A percentile compares a stretch with the other conserved stretches of the same genome.
Evolutionary conservation across 306 rosid genomes (phyloP).

Genomic region (Prunus salicina): DNA sequence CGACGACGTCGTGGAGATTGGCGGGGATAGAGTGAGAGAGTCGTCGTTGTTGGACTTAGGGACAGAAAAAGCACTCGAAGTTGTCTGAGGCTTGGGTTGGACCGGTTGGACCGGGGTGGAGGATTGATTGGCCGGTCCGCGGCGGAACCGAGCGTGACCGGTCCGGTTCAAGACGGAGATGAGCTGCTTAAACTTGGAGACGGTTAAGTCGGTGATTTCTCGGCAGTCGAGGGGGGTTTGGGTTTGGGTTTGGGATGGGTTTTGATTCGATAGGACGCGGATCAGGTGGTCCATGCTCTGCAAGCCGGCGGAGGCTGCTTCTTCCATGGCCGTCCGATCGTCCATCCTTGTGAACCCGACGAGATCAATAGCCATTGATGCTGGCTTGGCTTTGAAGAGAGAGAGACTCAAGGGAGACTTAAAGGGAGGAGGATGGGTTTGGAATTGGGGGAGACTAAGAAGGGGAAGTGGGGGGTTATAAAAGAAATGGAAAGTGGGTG

Average conservation of each 20-base stretch:
- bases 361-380: conserved; percentile 53
- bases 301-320: conserved; percentile 64
- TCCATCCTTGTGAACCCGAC: conserved; percentile 30
- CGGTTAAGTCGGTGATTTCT: conserved; percentile 68
- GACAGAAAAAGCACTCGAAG: neutral
- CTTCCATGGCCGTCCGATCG: conserved; percentile 54
- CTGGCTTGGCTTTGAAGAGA: neutral
- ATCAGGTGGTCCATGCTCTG: conserved; percentile 74
- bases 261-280: conserved; percentile 40
- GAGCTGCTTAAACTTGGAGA: conserved; percentile 60
- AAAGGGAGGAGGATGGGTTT: neutral
- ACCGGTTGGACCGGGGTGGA: neutral
- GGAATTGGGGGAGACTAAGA: neutral
- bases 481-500: conserved; percentile 22
- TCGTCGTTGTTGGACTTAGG: conserved; percentile 26
- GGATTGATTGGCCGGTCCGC: conserved; percentile 40
- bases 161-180: conserved; percentile 67
- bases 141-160: conserved; percentile 90
- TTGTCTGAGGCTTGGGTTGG: neutral
- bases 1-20: conserved; percentile 60
- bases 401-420: neutral
- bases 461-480: conserved; percentile 22
- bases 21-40: conserved; percentile 38
- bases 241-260: neutral
- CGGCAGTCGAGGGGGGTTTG: conserved; percentile 44